Percentiles rank a stretch among this genome's conserved stretches.
phyloP scores from a whole-genome alignment of 2,329 filamentous ascomycete genomes.

The Colletotrichum cereale region DNA sequence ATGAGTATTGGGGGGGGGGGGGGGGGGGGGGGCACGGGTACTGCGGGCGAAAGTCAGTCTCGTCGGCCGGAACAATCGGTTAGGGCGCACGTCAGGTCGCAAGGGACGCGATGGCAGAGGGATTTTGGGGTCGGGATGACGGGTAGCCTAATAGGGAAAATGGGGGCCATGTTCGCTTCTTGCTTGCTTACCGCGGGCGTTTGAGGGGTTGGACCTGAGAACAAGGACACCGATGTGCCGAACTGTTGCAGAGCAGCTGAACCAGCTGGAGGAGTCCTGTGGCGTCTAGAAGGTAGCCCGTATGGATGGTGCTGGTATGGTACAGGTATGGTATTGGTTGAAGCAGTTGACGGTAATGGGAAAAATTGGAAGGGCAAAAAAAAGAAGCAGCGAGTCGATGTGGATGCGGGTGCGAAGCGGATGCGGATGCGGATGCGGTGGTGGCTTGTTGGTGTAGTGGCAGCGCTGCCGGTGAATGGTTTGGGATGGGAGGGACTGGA shows the following conservation, averaged over 20 bases:
- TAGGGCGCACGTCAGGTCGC: slow-evolving; percentile 15
- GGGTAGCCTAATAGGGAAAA: slow-evolving; percentile 10
- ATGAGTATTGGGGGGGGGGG: slow-evolving; percentile 4
- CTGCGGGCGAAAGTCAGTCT: slow-evolving; percentile 33
- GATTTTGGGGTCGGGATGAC: slow-evolving; percentile 17
- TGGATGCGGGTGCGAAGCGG: slow-evolving; percentile 41
- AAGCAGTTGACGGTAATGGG: neutral
- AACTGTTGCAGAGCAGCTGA: neutral
- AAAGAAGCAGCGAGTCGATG: slow-evolving; percentile 51
- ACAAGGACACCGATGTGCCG: neutral
- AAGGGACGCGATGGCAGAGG: slow-evolving; percentile 10
- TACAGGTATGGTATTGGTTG: neutral
- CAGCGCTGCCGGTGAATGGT: slow-evolving; percentile 28
- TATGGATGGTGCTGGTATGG: neutral
- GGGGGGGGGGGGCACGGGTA: slow-evolving; percentile 20
- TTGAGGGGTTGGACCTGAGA: neutral
- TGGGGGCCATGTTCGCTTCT: neutral
- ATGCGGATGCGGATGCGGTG: slow-evolving; percentile 41
- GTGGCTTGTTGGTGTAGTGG: slow-evolving; percentile 31
- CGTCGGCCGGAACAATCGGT: slow-evolving; percentile 36
- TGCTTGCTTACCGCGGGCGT: slow-evolving; percentile 2
- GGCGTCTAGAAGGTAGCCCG: neutral
- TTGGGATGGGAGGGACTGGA: slow-evolving; percentile 9
- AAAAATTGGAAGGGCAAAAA: neutral
- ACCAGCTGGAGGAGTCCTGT: neutral